Percentiles rank a stretch among this genome's conserved stretches.
Evolutionary conservation across 2,329 filamentous ascomycete genomes (phyloP).

Genomic region (Plectosphaerella plurivora): DNA sequence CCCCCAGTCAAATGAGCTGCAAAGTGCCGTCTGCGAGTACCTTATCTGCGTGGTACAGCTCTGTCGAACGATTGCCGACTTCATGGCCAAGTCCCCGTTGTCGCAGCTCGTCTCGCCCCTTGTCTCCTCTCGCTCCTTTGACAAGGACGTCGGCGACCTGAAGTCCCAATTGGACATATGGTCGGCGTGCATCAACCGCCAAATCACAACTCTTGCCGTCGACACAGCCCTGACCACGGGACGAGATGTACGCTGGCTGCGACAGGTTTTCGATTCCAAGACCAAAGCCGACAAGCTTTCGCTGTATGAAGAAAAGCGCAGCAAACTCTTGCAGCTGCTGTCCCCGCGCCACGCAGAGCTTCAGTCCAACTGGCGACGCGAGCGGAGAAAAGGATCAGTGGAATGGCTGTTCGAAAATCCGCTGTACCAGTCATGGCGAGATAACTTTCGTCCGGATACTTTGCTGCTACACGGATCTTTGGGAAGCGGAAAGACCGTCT

Average conservation of each 20-base stretch:
- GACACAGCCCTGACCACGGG: neutral
- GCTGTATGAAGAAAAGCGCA: neutral
- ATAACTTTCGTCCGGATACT: neutral
- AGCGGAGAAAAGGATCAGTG: neutral
- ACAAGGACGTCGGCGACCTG: neutral
- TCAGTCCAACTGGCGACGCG: constrained; percentile 3
- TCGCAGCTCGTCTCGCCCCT: neutral
- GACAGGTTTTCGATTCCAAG: neutral
- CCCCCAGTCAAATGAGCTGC: neutral
- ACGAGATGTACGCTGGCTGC: neutral
- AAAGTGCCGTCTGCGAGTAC: neutral
- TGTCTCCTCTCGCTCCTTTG: neutral
- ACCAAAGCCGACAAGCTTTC: neutral
- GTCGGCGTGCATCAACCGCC: neutral
- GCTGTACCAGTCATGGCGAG: neutral
- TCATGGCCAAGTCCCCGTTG: neutral
- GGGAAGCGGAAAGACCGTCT: neutral
- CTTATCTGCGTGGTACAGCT: neutral
- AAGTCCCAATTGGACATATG: neutral
- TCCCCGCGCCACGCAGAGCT: neutral
- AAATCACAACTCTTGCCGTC: neutral
- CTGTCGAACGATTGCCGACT: neutral
- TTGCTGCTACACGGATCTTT: neutral
- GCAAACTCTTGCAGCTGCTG: neutral
- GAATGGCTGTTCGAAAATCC: neutral